Conservation (phyloP, 805 yeast genomes). For the Kuraishia borneana region DNA sequence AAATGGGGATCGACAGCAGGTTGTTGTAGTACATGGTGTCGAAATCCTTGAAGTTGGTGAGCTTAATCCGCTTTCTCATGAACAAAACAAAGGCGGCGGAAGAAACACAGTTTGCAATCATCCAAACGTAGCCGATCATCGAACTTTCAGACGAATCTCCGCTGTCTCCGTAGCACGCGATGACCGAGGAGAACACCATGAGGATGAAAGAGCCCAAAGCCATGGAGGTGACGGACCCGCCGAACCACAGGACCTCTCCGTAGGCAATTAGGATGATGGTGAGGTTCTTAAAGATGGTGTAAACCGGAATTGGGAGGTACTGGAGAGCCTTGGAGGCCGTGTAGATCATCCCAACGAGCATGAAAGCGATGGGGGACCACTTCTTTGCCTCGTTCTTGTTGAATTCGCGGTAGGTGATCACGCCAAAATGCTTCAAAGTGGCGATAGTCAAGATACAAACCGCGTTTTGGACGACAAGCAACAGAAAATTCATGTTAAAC, state of each 20-base stretch:
- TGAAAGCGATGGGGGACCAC: slow-evolving; percentile 89
- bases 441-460: slow-evolving; percentile 73
- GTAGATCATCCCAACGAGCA: slow-evolving; percentile 89
- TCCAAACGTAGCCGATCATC: slow-evolving; percentile 93
- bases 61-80: slow-evolving; percentile 97
- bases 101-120: slow-evolving; percentile 88
- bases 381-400: slow-evolving; percentile 83
- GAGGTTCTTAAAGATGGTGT: slow-evolving; percentile 95
- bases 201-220: slow-evolving; percentile 79
- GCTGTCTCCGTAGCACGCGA: slow-evolving; percentile 79
- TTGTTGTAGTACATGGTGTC: slow-evolving; percentile 99
- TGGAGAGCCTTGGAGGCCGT: slow-evolving; percentile 93
- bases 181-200: slow-evolving; percentile 93
- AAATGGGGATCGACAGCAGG: slow-evolving; percentile 83
- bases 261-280: slow-evolving; percentile 95
- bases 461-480: slow-evolving; percentile 78
- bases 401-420: slow-evolving; percentile 79
- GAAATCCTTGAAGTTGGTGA: slow-evolving; percentile 91
- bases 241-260: slow-evolving; percentile 97
- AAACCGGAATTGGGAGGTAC: slow-evolving; percentile 85
- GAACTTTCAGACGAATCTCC: slow-evolving; percentile 31
- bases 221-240: slow-evolving; percentile 84
- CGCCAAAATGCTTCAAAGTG: slow-evolving; percentile 58
- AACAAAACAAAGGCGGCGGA: slow-evolving; percentile 87
- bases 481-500: slow-evolving; percentile 75